A percentile compares a stretch with the other conserved stretches of the same genome.
Evolutionary conservation across 768 basidiomycete species (phyloP).

Genomic region (Trametes cinnabarina): DNA sequence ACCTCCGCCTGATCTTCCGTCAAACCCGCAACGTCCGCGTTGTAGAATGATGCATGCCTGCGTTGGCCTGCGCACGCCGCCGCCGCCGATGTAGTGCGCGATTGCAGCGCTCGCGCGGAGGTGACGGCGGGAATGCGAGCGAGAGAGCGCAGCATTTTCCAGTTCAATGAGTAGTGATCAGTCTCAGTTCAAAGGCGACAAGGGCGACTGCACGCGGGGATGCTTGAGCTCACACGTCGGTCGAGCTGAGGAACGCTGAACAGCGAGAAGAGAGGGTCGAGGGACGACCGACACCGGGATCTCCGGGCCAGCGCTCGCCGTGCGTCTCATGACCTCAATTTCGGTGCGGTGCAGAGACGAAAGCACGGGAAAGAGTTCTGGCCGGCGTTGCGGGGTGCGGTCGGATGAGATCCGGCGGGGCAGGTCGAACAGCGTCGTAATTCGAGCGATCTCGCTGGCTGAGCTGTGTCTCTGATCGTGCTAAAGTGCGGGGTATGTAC

Average conservation of each 20-base stretch:
- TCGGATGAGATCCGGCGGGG: conserved; percentile 11
- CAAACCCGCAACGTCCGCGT: conserved; percentile 69
- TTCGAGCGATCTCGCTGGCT: background rate
- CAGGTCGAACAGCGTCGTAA: too few species aligned
- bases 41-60: conserved; percentile 59
- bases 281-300: background rate
- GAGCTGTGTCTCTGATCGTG: background rate
- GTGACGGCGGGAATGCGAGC: background rate
- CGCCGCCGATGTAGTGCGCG: background rate
- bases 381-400: background rate
- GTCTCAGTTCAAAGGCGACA: background rate
- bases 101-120: background rate
- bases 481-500: background rate
- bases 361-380: background rate
- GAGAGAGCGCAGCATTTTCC: conserved; percentile 5
- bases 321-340: conserved; percentile 2
- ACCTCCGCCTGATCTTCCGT: conserved; percentile 83
- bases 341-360: background rate
- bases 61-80: conserved; percentile 6
- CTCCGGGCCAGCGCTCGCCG: conserved; percentile 9
- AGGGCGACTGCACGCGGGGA: background rate
- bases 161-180: background rate
- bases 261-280: background rate
- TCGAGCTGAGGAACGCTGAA: background rate
- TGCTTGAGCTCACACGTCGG: background rate